A percentile compares a stretch with the other conserved stretches of the same genome.
Conservation (phyloP, 1,284 basidiomycete genomes). For the Paramarasmius palmivorus region DNA sequence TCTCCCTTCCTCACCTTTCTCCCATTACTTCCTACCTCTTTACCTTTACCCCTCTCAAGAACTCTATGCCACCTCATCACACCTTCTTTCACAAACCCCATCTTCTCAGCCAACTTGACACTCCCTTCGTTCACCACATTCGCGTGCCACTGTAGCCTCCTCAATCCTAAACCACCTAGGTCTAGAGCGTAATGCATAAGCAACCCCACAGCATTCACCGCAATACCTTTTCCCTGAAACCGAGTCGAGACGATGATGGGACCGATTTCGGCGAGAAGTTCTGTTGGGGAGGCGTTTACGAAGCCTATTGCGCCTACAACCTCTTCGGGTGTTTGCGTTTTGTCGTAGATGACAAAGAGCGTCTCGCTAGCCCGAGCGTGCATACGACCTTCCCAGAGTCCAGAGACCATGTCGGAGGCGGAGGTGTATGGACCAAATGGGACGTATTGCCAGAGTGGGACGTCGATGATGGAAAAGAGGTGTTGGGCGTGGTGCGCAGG, state of each 20-base stretch:
- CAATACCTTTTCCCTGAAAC: conserved; percentile 67
- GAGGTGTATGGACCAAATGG: conserved; percentile 12
- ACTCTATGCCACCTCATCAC: conserved; percentile 55
- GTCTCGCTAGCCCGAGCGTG: not conserved
- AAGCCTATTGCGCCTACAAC: conserved; percentile 44
- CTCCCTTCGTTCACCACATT: conserved; percentile 52
- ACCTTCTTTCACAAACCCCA: conserved; percentile 65
- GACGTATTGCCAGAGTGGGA: conserved; percentile 6
- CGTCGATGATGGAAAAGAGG: not conserved
- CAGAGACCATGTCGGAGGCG: conserved; percentile 6
- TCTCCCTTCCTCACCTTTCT: conserved; percentile 37
- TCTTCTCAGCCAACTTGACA: conserved; percentile 49
- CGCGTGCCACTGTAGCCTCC: conserved; percentile 65
- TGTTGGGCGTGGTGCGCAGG: conserved; percentile 11
- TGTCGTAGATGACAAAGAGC: conserved; percentile 14
- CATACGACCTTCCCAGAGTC: conserved; percentile 12
- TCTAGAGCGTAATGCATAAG: conserved; percentile 60
- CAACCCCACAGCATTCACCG: conserved; percentile 60
- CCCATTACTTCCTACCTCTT: conserved; percentile 34
- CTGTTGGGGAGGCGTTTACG: conserved; percentile 35
- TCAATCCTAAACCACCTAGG: conserved; percentile 53
- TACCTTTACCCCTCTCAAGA: conserved; percentile 36
- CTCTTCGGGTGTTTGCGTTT: conserved; percentile 3
- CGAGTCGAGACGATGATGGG: conserved; percentile 50
- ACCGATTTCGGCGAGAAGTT: conserved; percentile 52